Conservation (phyloP, 768 basidiomycete species). For the Tubosaeta sp. region DNA sequence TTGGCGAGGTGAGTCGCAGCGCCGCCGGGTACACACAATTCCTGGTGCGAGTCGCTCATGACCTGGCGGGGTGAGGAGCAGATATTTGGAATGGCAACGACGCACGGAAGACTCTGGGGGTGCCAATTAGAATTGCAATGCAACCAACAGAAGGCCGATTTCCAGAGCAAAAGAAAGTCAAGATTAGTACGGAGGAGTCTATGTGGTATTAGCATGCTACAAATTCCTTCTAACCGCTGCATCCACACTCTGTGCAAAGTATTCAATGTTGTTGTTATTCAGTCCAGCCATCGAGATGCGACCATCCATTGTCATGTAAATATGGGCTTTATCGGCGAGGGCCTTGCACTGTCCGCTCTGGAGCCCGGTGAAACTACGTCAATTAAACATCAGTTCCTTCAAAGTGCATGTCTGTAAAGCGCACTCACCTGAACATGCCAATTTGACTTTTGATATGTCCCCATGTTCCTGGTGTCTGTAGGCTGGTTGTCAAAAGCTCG, state of each 20-base stretch:
- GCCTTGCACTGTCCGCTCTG: conserved; percentile 73
- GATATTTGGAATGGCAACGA: background rate
- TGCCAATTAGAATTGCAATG: no score
- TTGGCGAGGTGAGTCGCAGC: conserved; percentile 11
- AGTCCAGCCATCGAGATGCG: conserved; percentile 93
- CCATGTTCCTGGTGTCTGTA: conserved; percentile 94
- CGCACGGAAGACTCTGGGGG: conserved; percentile 20
- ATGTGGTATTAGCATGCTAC: conserved; percentile 37
- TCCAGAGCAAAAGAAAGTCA: conserved; percentile 13
- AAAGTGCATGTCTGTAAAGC: background rate
- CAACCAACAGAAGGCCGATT: conserved; percentile 10
- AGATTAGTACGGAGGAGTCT: conserved; percentile 23
- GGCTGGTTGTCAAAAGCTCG: conserved; percentile 65
- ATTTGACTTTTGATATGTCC: conserved; percentile 92
- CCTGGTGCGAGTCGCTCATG: conserved; percentile 20
- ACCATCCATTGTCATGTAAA: conserved; percentile 93
- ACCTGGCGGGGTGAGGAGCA: conserved; percentile 3
- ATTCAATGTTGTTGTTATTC: conserved; percentile 78
- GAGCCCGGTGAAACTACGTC: conserved; percentile 77
- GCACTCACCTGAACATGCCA: conserved; percentile 90
- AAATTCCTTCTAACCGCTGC: conserved; percentile 75
- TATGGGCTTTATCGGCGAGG: conserved; percentile 82
- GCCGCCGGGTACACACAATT: conserved; percentile 2
- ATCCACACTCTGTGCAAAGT: conserved; percentile 86
- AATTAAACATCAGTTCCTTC: conserved; percentile 1